Evolutionary conservation across 164 flowering plant genomes (phyloP).

Genomic region (Aristolochia contorta): DNA sequence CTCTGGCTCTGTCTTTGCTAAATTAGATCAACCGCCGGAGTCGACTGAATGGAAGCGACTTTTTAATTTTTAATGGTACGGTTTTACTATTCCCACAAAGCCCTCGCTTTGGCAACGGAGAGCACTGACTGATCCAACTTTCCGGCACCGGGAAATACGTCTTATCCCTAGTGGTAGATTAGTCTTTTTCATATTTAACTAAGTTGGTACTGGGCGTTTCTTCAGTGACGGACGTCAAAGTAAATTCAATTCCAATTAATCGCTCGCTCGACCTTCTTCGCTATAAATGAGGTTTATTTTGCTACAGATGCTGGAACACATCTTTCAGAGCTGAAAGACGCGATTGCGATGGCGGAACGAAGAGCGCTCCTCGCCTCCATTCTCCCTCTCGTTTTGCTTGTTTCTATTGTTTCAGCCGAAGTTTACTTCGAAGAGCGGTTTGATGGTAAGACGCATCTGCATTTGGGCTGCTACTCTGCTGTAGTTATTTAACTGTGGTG

Average conservation of each 20-base stretch:
- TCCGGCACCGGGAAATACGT: too few relatives aligned
- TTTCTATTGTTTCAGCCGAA: constrained; percentile 19
- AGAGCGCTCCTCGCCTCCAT: background rate
- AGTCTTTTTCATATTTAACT: too few relatives aligned
- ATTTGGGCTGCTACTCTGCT: background rate
- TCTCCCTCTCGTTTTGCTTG: constrained; percentile 4
- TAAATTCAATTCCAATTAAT: background rate
- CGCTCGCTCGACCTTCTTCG: background rate
- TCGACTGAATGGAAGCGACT: too few relatives aligned
- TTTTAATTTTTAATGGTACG: too few relatives aligned
- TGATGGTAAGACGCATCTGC: constrained; percentile 25
- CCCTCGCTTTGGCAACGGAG: too few relatives aligned
- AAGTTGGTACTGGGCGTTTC: too few relatives aligned
- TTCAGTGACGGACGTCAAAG: background rate
- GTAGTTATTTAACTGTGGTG: background rate
- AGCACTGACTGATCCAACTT: too few relatives aligned
- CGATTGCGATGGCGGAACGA: constrained; percentile 8
- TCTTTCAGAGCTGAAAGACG: background rate
- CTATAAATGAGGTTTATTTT: background rate
- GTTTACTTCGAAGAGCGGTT: constrained; percentile 51
- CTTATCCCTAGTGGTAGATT: too few relatives aligned
- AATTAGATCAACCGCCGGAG: too few relatives aligned
- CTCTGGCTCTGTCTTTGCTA: too few relatives aligned
- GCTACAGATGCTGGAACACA: background rate
- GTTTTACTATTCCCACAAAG: too few relatives aligned